Evolutionary conservation across 331 rosid genomes (phyloP).

Genomic region (Saraca asoca): DNA sequence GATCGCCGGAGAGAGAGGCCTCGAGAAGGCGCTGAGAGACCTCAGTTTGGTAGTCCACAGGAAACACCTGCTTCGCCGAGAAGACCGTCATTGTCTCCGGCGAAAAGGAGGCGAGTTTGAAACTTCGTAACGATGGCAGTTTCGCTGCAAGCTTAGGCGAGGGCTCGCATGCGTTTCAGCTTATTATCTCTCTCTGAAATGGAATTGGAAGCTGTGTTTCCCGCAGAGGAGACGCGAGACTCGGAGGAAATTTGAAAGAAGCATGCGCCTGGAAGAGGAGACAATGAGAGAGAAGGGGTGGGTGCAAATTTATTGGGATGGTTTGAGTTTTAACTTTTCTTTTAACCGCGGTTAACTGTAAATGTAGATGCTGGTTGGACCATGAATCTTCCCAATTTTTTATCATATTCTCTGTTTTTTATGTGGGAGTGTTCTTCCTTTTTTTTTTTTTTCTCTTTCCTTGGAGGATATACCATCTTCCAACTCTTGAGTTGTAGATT

Average conservation of each 20-base stretch:
- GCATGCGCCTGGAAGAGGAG: no score
- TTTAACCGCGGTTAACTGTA: no score
- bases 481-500: no score
- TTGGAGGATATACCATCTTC: no score
- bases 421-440: no score
- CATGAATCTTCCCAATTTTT: no score
- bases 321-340: no score
- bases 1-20: conserved; percentile 81
- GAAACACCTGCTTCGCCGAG: conserved; percentile 76
- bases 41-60: conserved; percentile 73
- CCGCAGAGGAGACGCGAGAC: conserved; percentile 38
- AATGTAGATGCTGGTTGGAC: no score
- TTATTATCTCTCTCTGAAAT: conserved; percentile 1
- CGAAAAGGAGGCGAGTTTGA: conserved; percentile 20
- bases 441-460: no score
- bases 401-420: no score
- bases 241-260: conserved; percentile 24
- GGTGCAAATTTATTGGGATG: no score
- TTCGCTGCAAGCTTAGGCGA: conserved; percentile 29
- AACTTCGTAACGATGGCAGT: conserved; percentile 7
- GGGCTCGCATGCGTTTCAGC: conserved; percentile 43
- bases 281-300: no score
- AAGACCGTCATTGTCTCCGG: conserved; percentile 69
- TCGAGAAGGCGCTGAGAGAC: conserved; percentile 84
- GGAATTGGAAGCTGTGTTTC: not conserved